Base-by-base conservation (phyloP, 768 basidiomycete genomes). In the Paxillus involutus region DNA sequence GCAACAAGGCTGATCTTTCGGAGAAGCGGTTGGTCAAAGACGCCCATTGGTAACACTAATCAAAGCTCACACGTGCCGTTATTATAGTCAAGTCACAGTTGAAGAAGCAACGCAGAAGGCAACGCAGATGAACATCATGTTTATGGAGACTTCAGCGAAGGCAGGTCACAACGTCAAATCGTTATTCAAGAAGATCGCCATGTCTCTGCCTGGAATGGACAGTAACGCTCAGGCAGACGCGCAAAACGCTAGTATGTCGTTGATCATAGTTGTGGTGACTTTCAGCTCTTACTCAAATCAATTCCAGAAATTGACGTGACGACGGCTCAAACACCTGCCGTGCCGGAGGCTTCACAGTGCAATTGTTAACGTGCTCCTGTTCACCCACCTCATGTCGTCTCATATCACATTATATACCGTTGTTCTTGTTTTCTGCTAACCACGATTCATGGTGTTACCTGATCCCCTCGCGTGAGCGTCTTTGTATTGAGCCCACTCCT, bases 131-230 rank as follows among this genome's bases (percentile, higher is more conserved):
- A 88, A 87, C 64, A 92, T 98, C 61, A 92, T 98, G 88, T 97
- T 96, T 68, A 98, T 98, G 88, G 97, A 99, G 75, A 98, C 97
- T 9, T 97, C 94, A 29, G 97, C 97, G 30, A 99, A 99, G 71
- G 97, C 97, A 7, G 97, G 97, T 3, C 97, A 98, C 71, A 99
- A 99, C 60, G 97, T 99, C 57, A 99, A 99, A 78, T 91, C 91
- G 60, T 72, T 99, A 61, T 99, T 99, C 81, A 95, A 98, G 78
- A 98, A 98, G 80, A 99, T 99, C 60, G 97, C 97, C 1, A 86
- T 98, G 88, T 94, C 94, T 3, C 74, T 99, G 47, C 96, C 97
- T 17, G 97, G 97, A 12, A 94, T 94, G 84, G 93, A 95, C 64
- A 93, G 89, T 69, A 91, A 88, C 35, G 77, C 63, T 21, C 85